A percentile compares a stretch with the other conserved stretches of the same genome.
Conservation (phyloP, 495 filamentous ascomycete species). For the Aspergillus incahuasiensis region DNA sequence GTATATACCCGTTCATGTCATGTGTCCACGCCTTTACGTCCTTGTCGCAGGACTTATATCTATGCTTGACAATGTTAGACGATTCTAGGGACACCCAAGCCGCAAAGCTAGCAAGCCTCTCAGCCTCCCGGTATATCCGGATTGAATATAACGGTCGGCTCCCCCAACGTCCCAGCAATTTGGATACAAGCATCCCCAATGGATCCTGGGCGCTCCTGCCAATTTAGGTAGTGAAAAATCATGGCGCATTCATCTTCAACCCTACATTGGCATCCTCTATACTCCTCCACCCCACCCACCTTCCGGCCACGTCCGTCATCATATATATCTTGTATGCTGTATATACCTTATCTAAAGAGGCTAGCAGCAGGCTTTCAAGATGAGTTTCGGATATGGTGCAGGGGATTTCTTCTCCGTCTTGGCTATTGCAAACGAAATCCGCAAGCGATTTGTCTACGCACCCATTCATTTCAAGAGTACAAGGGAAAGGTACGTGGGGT, state of each 20-base stretch:
- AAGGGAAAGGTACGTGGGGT: neutral
- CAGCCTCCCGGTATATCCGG: neutral
- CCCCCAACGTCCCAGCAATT: neutral
- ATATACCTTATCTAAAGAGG: neutral
- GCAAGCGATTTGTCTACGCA: neutral
- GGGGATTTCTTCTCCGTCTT: neutral
- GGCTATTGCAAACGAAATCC: neutral
- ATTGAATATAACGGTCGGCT: neutral
- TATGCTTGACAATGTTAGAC: neutral
- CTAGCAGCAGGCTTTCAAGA: neutral
- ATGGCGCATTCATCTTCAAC: neutral
- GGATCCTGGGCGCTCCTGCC: neutral
- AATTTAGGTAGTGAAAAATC: neutral
- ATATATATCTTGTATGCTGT: neutral
- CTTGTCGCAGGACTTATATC: neutral
- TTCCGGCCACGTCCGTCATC: neutral
- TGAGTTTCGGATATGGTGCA: neutral
- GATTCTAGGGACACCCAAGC: neutral
- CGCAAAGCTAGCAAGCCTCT: neutral
- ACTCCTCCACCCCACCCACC: neutral
- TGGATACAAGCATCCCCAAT: neutral
- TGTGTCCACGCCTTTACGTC: neutral
- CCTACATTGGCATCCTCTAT: neutral
- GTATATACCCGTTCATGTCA: neutral
- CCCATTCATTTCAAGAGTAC: neutral